phyloP scores from a whole-genome alignment of 1,139 yeast species.

The Debaryomyces fabryi region DNA sequence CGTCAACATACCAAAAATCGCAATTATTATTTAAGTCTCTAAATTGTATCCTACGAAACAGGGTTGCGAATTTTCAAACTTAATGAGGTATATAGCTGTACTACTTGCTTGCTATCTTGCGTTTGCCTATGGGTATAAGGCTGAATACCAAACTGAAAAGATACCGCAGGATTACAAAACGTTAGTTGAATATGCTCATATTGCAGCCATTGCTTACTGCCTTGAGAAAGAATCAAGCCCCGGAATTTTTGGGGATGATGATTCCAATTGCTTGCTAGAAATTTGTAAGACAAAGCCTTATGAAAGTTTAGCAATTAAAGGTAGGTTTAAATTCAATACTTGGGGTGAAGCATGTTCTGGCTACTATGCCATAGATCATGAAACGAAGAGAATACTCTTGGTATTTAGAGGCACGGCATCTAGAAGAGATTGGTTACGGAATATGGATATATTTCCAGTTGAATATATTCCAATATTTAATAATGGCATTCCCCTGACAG shows the following conservation, averaged over 20 bases:
- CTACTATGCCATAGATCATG: slow-evolving; percentile 46
- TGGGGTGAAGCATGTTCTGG: slow-evolving; percentile 57
- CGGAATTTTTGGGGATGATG: slow-evolving; percentile 18
- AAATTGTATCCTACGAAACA: background rate
- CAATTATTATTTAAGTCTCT: background rate
- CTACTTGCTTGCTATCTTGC: background rate
- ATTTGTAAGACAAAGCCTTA: slow-evolving; percentile 25
- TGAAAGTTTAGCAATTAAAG: slow-evolving; percentile 32
- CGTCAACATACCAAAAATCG: background rate
- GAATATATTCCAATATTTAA: slow-evolving; percentile 37
- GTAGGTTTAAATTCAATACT: slow-evolving; percentile 42
- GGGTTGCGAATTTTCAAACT: background rate
- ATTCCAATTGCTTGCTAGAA: slow-evolving; percentile 24
- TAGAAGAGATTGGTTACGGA: slow-evolving; percentile 57
- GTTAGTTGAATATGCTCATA: slow-evolving; percentile 36
- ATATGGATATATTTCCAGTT: slow-evolving; percentile 48
- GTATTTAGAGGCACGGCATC: slow-evolving; percentile 63
- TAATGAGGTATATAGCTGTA: background rate
- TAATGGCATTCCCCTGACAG: slow-evolving; percentile 9
- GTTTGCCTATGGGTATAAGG: background rate
- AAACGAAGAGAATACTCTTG: slow-evolving; percentile 37
- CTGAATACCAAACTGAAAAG: slow-evolving; percentile 1
- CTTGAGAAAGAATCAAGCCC: slow-evolving; percentile 30
- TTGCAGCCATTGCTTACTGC: slow-evolving; percentile 45
- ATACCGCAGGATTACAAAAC: slow-evolving; percentile 27